Percentiles rank a stretch among this genome's conserved stretches.
phyloP scores from a whole-genome alignment of 192 early-diverging fungal genomes.

The Dissophora ornata region DNA sequence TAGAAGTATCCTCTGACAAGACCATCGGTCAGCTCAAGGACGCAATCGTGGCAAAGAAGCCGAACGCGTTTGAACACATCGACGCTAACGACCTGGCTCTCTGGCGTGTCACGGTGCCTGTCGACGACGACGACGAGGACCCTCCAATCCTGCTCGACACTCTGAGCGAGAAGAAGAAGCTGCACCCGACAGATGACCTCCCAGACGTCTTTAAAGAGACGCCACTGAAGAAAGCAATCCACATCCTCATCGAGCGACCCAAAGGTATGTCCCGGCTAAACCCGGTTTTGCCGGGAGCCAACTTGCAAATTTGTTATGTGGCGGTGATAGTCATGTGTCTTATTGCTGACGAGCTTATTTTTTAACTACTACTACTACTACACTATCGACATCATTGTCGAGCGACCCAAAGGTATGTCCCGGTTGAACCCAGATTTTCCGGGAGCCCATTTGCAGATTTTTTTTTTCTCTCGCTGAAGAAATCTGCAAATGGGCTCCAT shows the following conservation, averaged over 20 bases:
- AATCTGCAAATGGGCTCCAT: too few relatives aligned
- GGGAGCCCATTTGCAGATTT: not conserved
- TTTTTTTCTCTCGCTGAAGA: too few relatives aligned
- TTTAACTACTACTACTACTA: not conserved
- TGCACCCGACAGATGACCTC: not conserved
- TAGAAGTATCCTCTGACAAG: not conserved
- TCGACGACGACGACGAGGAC: too few relatives aligned
- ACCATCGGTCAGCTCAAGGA: slow-evolving; percentile 23
- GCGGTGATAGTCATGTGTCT: too few relatives aligned
- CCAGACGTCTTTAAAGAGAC: not conserved
- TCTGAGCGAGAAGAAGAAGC: not conserved
- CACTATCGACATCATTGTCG: too few relatives aligned
- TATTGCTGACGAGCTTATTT: too few relatives aligned
- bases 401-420: not conserved
- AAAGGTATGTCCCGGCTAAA: slow-evolving; percentile 8
- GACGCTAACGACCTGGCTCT: slow-evolving; percentile 10
- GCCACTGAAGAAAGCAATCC: not conserved
- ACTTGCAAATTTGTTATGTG: too few relatives aligned
- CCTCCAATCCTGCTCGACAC: slow-evolving; percentile 5
- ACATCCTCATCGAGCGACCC: too few relatives aligned
- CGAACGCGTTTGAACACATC: slow-evolving; percentile 11
- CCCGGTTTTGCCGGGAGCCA: not conserved
- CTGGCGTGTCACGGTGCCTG: slow-evolving; percentile 8
- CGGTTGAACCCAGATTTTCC: too few relatives aligned
- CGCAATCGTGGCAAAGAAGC: not conserved